These are phyloP conservation scores for Emergomyces africanus DNA, from an alignment of 2,329 filamentous ascomycete genomes.

Conservation along the genomic window DNA sequence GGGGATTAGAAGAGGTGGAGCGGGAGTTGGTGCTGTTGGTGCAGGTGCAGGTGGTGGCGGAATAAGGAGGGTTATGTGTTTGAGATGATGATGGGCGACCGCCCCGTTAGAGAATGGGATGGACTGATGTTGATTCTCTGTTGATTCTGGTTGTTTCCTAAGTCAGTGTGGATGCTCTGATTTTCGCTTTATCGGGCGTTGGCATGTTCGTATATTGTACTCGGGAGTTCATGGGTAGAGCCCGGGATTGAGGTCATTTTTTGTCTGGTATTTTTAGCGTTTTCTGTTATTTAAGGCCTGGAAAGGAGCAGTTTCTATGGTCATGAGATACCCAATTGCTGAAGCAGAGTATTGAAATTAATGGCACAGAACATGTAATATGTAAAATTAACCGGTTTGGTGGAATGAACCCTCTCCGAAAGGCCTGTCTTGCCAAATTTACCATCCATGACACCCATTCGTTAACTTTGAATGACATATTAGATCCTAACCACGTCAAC, in stretches of 20 bases:
- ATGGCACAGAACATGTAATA: neutral
- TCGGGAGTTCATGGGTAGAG: neutral
- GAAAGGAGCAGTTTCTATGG: neutral
- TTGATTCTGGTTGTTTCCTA: neutral
- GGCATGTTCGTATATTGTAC: neutral
- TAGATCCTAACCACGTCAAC: constrained; percentile 78
- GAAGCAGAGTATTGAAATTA: neutral
- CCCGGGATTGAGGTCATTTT: neutral
- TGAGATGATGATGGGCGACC: constrained; percentile 20
- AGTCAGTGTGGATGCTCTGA: neutral
- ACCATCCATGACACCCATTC: neutral
- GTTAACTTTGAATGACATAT: constrained; percentile 1
- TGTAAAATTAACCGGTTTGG: neutral
- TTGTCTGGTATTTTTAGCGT: neutral
- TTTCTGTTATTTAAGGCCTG: neutral
- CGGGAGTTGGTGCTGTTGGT: constrained; percentile 6
- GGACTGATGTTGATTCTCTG: too few relatives aligned
- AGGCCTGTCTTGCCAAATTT: neutral
- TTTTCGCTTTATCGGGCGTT: neutral
- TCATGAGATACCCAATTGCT: neutral
- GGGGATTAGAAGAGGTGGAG: constrained; percentile 14
- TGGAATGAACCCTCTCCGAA: neutral
- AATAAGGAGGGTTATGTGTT: constrained; percentile 23
- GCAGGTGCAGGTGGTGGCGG: constrained; percentile 17
- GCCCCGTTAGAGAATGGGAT: neutral